Evolutionary conservation across 495 filamentous ascomycete species (phyloP).

Genomic region (Hyaloscypha hepaticicola): DNA sequence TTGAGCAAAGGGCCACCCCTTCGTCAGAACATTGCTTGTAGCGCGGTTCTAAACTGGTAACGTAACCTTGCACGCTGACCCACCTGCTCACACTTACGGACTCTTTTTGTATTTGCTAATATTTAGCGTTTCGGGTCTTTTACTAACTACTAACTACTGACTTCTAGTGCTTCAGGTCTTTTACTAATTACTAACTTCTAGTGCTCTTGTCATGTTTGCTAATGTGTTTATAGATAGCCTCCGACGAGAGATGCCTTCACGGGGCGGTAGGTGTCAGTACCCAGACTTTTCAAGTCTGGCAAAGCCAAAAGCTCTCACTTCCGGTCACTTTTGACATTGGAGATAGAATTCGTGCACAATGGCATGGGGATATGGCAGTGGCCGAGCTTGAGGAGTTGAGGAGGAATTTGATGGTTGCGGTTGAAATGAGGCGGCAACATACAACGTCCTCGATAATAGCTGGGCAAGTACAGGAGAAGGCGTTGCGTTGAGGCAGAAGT

Average conservation of each 20-base stretch:
- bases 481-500: no score
- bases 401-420: no score
- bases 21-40: conserved; percentile 3
- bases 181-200: no score
- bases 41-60: neutral
- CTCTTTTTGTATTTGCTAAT: neutral
- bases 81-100: neutral
- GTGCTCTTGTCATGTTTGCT: no score
- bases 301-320: neutral
- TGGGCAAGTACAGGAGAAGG: no score
- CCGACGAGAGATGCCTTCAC: neutral
- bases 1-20: neutral
- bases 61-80: neutral
- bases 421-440: no score
- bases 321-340: no score
- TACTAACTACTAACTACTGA: neutral
- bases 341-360: neutral
- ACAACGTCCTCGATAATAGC: no score
- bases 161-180: neutral
- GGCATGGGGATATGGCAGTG: no score
- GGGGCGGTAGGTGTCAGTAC: neutral
- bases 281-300: neutral
- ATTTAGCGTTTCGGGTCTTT: neutral
- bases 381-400: no score
- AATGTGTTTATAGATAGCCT: neutral